Evolutionary conservation across 306 rosid genomes (phyloP), one percentile per base, ranked within the genome.

Genomic region (Gastrolobium bilobum): DNA sequence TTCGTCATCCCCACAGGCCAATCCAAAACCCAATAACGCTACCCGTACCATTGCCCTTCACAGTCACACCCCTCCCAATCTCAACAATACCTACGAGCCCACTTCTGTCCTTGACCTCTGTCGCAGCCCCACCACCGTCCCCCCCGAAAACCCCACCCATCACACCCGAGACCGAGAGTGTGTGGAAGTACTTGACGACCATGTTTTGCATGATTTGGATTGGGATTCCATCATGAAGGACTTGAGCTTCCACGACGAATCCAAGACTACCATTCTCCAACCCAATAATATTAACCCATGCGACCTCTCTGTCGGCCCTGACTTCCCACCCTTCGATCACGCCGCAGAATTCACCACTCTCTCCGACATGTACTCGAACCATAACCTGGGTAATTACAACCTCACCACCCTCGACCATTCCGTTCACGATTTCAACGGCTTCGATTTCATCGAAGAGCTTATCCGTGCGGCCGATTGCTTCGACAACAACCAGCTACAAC

Each of bases 161-260:
- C 57, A 51, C 20, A 39, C 87, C 10, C 81, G 65, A 26, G 89
- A 83, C 9, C 74, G 47, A 43, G 89, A 86, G 30, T 73, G 83
- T 7, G 56, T 79, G 4, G 94, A 87, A 20, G 26, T 20, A 31
- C 84, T 86, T 91, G 96, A 91, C 42, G 98, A 94, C 38, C 96
- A 90, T 59, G 86, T 35, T 34, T 62, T 89, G 71, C 94, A 93
- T 10, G 82, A 66, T 70, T 73, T 90, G 26, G 98, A 94, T 14
- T 94, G 97, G 98, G 97, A 94, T 54, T 83, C 94, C 26, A 84
- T 94, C 86, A 87, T 90, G 87, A 89, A 75, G 60, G 98, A 94
- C 68, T 68, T 92, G 76, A 96, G 90, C 6, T 81, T 90, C 3
- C 86, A 87, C 57, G 94, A 94, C 6, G 98, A 94, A 46, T 74